Conservation (phyloP, 768 basidiomycete species). For the Antrodiella citrinella region DNA sequence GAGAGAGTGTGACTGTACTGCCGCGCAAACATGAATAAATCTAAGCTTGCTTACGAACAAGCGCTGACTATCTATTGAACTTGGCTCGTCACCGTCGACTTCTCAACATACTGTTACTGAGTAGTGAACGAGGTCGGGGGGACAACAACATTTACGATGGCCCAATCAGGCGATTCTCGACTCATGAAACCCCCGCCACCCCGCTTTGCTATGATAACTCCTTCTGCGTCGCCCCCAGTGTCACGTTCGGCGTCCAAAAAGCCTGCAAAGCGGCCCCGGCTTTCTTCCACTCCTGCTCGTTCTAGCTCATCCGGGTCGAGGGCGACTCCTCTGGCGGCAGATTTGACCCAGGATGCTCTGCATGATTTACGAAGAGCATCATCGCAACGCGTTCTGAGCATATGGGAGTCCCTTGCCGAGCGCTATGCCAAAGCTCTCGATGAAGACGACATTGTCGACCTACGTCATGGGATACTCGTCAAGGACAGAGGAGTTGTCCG, state of each 20-base stretch:
- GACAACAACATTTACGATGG: neutral
- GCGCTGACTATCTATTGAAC: no score
- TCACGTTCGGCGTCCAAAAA: slow-evolving; percentile 16
- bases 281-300: slow-evolving; percentile 32
- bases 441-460: slow-evolving; percentile 75
- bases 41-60: no score
- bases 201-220: slow-evolving; percentile 33
- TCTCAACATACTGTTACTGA: neutral
- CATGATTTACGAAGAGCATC: slow-evolving; percentile 51
- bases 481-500: slow-evolving; percentile 66
- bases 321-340: neutral
- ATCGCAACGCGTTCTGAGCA: slow-evolving; percentile 44
- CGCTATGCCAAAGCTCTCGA: slow-evolving; percentile 60
- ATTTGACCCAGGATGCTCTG: slow-evolving; percentile 28
- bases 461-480: slow-evolving; percentile 51
- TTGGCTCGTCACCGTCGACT: no score
- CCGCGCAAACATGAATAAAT: no score
- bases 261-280: slow-evolving; percentile 40
- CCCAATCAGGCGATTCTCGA: neutral
- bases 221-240: slow-evolving; percentile 45
- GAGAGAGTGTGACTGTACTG: no score
- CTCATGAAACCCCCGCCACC: slow-evolving; percentile 1
- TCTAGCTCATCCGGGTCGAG: slow-evolving; percentile 13
- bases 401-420: slow-evolving; percentile 63
- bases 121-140: no score